These are phyloP conservation scores for Capsella rubella DNA, from an alignment of 441 rosid genomes.

Conservation along the genomic window DNA sequence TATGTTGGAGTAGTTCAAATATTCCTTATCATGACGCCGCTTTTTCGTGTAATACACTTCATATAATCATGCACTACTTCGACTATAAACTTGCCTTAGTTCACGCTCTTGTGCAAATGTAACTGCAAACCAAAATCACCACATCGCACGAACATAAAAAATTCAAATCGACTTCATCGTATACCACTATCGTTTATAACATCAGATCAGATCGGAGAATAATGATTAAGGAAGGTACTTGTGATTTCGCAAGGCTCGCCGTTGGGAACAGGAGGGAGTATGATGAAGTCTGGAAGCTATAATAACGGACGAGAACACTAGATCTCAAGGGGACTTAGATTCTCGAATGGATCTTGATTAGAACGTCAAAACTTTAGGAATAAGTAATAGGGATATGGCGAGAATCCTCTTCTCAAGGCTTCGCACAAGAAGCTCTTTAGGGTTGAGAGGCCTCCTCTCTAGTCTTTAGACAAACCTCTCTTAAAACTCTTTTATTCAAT, in stretches of 20 bases:
- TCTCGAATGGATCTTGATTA: too few species aligned
- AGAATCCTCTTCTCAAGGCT: too few species aligned
- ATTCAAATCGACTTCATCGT: neutral
- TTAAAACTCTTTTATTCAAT: too few species aligned
- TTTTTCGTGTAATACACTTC: constrained; percentile 73
- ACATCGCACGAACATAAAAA: too few species aligned
- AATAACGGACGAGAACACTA: too few species aligned
- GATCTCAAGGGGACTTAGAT: too few species aligned
- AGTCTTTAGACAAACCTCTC: too few species aligned
- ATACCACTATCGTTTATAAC: neutral
- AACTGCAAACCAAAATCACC: constrained; percentile 54
- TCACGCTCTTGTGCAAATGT: constrained; percentile 67
- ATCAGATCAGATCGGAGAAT: neutral
- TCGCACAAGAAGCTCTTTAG: too few species aligned
- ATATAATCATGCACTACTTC: constrained; percentile 81
- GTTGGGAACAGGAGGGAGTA: constrained; percentile 56
- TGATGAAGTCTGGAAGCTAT: too few species aligned
- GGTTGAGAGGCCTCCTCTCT: too few species aligned
- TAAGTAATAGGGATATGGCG: too few species aligned
- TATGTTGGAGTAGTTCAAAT: constrained; percentile 37
- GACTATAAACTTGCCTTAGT: constrained; percentile 75
- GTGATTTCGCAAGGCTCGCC: constrained; percentile 78
- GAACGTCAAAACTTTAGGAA: too few species aligned
- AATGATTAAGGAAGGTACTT: constrained; percentile 32
- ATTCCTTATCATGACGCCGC: constrained; percentile 53